phyloP scores from a whole-genome alignment of 495 filamentous ascomycete genomes.

The Talaromyces thailandensis region DNA sequence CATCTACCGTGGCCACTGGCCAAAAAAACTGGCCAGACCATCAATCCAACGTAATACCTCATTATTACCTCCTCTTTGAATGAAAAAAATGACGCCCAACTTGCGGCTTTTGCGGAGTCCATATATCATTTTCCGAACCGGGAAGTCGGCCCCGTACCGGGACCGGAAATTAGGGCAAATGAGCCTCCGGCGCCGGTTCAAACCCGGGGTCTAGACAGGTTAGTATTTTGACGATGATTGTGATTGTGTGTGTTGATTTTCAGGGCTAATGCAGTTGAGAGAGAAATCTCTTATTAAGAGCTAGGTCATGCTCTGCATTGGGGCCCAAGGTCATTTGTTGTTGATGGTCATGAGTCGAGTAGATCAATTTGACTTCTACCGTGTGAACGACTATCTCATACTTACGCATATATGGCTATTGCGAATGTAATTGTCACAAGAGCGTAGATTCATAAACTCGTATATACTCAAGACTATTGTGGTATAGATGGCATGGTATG shows the following conservation, averaged over 20 bases:
- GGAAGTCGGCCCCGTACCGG: constrained; percentile 11
- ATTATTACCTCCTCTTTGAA: neutral
- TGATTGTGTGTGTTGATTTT: neutral
- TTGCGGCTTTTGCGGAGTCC: neutral
- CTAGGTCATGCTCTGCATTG: neutral
- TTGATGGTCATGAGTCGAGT: neutral
- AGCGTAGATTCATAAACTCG: neutral
- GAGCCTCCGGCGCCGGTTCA: constrained; percentile 16
- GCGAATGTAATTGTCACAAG: neutral
- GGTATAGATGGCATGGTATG: constrained; percentile 33
- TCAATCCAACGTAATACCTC: neutral
- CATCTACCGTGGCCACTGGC: neutral
- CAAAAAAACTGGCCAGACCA: neutral
- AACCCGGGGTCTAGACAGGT: constrained; percentile 13
- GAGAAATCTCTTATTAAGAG: neutral
- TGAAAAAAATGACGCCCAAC: neutral
- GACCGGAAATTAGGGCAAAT: constrained; percentile 16
- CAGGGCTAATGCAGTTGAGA: neutral
- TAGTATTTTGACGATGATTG: neutral
- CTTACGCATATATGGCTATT: neutral
- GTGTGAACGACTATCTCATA: neutral
- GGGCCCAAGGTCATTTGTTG: neutral
- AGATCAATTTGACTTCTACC: neutral
- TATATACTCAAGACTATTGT: constrained; percentile 9
- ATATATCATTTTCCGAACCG: constrained; percentile 14